Evolutionary conservation across 306 rosid genomes (phyloP), one percentile per base, ranked within the genome.

Genomic region (Luffa acutangula): DNA sequence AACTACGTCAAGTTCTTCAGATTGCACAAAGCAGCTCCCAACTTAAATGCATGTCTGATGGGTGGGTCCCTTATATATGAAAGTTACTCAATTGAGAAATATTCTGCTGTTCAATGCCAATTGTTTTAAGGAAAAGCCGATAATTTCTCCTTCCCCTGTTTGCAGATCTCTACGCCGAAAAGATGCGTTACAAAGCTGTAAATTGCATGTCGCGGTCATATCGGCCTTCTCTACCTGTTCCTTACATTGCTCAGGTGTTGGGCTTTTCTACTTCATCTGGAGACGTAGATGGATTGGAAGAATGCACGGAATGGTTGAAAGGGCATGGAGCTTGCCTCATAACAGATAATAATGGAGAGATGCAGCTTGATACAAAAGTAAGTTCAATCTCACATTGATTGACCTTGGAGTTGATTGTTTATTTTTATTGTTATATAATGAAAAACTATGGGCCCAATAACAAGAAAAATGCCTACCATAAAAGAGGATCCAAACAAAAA

Each of bases 251-350:
- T 84, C 97, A 86, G 83, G 89, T 96, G 82, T 89, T 96, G 83
- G 97, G 99, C 74, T 96, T 96, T 79, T 80, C 88, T 51, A 48
- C 58, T 11, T 36, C 79, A 57, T 76, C 81, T 60, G 74, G 76
- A 79, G 85, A 95, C 31, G 58, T 85, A 0, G 88, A 89, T 45
- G 94, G 89, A 53, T 71, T 91, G 76, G 98, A 89, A 53, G 99
- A 93, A 78, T 96, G 99, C 83, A 60, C 85, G 76, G 99, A 96
- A 63, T 96, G 99, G 99, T 88, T 96, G 85, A 96, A 96, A 86
- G 87, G 88, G 4, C 99, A 96, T 20, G 99, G 99, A 71, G 98
- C 98, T 73, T 82, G 82, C 81, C 75, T 89, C 67, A 48, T 80
- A 71, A 77, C 87, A 18, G 98, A 96, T 83, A 90, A 84, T 83